Evolutionary conservation across 2,329 filamentous ascomycete species (phyloP), one percentile per base, ranked within the genome.

Genomic region (Scedosporium apiospermum): DNA sequence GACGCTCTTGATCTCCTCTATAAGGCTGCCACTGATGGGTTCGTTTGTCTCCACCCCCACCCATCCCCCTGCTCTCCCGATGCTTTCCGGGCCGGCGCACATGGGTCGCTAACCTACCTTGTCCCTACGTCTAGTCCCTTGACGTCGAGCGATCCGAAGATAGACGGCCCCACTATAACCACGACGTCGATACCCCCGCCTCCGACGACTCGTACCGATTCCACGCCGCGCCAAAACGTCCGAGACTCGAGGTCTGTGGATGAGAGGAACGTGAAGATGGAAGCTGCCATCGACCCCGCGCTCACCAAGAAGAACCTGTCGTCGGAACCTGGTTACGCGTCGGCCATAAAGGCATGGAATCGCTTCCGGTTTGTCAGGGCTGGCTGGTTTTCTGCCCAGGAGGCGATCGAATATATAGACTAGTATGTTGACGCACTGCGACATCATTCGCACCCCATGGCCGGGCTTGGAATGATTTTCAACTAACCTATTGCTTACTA

Each of bases 331-430:
- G 80, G 86, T 60, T 87, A 87, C 67, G 77, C 82, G 51, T 85
- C 89, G 63, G 93, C 93, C 0, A 77, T 96, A 64, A 87, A 86
- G 69, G 89, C 91, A n/a, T 99, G 95, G 95, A 86, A 88, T 1
- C 82, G 91, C 66, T 93, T 97, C 72, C 88, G 93, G 53, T 98
- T 98, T 71, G 93, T 98, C n/a, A 87, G 92, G 62, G 92, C 92
- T 7, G 95, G 95, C 9, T 98, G 93, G 93, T 95, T 99, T 73
- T 96, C 92, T 0, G 90, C 93, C 0, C 87, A 90, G 67, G 95
- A 99, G 75, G 93, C 91, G 23, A 93, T 98, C 73, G 87, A 88
- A 53, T 98, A 98, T 71, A 90, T 99, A 66, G 88, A 93, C 72
- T 98, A 98, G 88, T 90, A 81, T 70, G 85, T 76, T 42, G 18